Base-by-base conservation (phyloP, 495 filamentous ascomycete species). In the Trichocladium antarcticum region DNA sequence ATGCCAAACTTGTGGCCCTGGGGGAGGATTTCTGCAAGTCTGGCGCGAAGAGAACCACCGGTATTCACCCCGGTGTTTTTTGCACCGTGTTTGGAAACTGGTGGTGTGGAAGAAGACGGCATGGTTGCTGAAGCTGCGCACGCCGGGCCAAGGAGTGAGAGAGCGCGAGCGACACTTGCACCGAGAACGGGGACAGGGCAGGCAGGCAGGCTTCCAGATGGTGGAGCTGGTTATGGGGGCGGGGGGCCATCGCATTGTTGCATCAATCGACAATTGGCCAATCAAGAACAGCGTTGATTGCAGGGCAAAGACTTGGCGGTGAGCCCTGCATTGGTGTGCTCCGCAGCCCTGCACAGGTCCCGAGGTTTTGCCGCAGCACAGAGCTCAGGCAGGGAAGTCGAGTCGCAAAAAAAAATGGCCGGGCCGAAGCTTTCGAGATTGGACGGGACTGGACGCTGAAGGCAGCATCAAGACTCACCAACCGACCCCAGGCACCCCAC, bases 11-110 rank as follows among this genome's bases (percentile, higher is more conserved):
- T 74, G 62, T 75, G 72, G 54, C 73, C 79, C 44, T 78, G 73
- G 22, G 90, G 87, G 21, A 97, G 77, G 24, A 74, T 75, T 43
- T 78, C 72, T 45, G 85, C 80, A 52, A 98, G 74, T 47, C 67
- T 66, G 35, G 65, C 62, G 36, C 66, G 56, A n/a, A 81, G 64
- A 28, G 53, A 54, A 11, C n/a, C 39, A 35, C 34, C 27, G 37
- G 20, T 37, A 27, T 7, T 37, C 1, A 43, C 6, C 15, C n/a
- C 35, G 16, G 44, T 20, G 51, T 32, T 37, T 27, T 40, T 46
- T 28, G 38, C 2, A 19, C 45, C 45, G 32, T 31, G 50, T 40
- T 54, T 56, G 9, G 50, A 20, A 27, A 44, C 45, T 6, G 51
- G 47, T n/a, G 53, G 32, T 1, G 46, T 50, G 32, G 52, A 8